Percentiles rank a stretch among this genome's conserved stretches.
These are phyloP conservation scores for Cicer chorassanicum DNA, from an alignment of 306 rosid species.

Conservation along the genomic window DNA sequence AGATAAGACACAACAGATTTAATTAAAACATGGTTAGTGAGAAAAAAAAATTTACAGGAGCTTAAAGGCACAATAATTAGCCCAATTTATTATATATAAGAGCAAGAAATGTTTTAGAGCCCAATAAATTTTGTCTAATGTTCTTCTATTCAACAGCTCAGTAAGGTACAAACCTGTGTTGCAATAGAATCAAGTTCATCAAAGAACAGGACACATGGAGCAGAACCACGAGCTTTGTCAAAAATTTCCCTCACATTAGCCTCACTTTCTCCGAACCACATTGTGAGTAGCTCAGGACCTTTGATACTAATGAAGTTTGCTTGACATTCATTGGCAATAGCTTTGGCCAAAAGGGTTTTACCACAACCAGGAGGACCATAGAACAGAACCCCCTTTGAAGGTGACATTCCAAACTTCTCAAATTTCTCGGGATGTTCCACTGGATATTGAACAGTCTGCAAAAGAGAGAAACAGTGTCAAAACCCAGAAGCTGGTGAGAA, in stretches of 20 bases:
- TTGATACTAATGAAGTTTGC: conserved; percentile 97
- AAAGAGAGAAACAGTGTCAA: conserved; percentile 27
- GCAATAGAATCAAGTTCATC: conserved; percentile 99
- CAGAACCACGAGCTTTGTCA: conserved; percentile 98
- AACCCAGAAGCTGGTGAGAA: conserved; percentile 18
- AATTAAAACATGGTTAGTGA: neutral
- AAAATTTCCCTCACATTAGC: conserved; percentile 98
- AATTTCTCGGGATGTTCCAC: conserved; percentile 99
- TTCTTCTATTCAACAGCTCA: conserved; percentile 13
- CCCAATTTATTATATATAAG: neutral
- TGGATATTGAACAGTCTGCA: conserved; percentile 98
- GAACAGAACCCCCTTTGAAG: conserved; percentile 98
- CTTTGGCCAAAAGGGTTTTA: conserved; percentile 95
- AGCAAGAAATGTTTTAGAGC: conserved; percentile 38
- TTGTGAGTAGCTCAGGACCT: conserved; percentile 98
- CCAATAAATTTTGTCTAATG: neutral
- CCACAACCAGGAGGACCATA: conserved; percentile 99
- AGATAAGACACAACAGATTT: conserved; percentile 31
- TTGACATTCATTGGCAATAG: conserved; percentile 98
- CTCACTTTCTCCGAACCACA: conserved; percentile 99
- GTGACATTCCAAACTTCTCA: conserved; percentile 98
- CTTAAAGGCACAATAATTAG: neutral
- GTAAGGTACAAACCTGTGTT: conserved; percentile 74
- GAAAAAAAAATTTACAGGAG: conserved; percentile 39
- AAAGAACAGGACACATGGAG: conserved; percentile 98